These are phyloP conservation scores for Hortiboletus flavorubellus DNA, from an alignment of 768 basidiomycete genomes.

Conservation along the genomic window DNA sequence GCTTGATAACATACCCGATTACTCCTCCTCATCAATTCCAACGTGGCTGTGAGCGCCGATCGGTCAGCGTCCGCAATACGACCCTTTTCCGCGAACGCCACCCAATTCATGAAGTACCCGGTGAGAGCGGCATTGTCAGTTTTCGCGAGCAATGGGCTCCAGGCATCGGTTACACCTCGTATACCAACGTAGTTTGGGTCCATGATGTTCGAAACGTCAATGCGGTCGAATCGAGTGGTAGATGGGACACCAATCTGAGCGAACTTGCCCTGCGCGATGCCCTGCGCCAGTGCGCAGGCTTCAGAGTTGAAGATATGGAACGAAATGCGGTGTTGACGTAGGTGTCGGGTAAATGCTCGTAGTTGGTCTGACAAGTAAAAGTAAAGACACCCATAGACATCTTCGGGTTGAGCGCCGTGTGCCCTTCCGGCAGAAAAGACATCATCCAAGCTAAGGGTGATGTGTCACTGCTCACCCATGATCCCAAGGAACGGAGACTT, in stretches of 20 bases:
- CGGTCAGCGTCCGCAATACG: slow-evolving; percentile 7
- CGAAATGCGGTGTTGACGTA: slow-evolving; percentile 33
- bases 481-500: slow-evolving; percentile 11
- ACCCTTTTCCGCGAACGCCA: background rate
- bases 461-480: background rate
- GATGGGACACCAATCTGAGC: slow-evolving; percentile 20
- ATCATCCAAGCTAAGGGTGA: slow-evolving; percentile 34
- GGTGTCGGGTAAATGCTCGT: slow-evolving; percentile 33
- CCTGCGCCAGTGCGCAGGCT: slow-evolving; percentile 39
- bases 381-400: slow-evolving; percentile 50
- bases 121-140: slow-evolving; percentile 34
- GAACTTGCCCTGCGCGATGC: slow-evolving; percentile 25
- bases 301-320: slow-evolving; percentile 38
- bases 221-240: slow-evolving; percentile 39
- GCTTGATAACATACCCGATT: slow-evolving; percentile 15
- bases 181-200: slow-evolving; percentile 43
- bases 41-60: background rate
- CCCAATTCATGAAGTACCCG: slow-evolving; percentile 51
- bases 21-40: slow-evolving; percentile 14
- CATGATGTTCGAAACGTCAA: slow-evolving; percentile 48
- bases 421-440: slow-evolving; percentile 38
- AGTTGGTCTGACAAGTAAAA: slow-evolving; percentile 43
- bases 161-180: slow-evolving; percentile 28
- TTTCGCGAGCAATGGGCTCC: slow-evolving; percentile 38
- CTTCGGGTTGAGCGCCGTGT: slow-evolving; percentile 38